Conservation (phyloP, 208 protist species). For the Willaertia magna region DNA sequence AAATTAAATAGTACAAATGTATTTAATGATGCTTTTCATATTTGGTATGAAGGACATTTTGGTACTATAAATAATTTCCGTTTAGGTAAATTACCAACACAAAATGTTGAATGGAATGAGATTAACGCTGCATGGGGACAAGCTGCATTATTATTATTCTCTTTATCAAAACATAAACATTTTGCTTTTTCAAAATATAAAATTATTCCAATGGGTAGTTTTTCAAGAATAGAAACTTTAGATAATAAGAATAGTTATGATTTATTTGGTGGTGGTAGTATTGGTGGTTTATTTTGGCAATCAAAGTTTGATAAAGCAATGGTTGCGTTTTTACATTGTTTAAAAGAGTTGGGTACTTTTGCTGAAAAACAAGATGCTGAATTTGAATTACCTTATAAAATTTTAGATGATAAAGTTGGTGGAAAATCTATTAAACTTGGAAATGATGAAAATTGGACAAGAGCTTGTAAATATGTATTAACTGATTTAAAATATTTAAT, state of each 20-base stretch:
- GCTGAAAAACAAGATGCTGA: slow-evolving; percentile 27
- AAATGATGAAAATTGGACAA: slow-evolving; percentile 45
- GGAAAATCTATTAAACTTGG: slow-evolving; percentile 31
- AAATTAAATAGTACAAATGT: slow-evolving; percentile 46
- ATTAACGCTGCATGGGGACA: slow-evolving; percentile 61
- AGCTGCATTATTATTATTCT: slow-evolving; percentile 38
- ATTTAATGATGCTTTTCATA: slow-evolving; percentile 55
- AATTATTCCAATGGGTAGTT: slow-evolving; percentile 39
- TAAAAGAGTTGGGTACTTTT: slow-evolving; percentile 38
- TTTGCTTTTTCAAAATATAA: slow-evolving; percentile 33
- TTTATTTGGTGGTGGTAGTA: slow-evolving; percentile 22
- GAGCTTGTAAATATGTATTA: slow-evolving; percentile 46
- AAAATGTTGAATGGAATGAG: slow-evolving; percentile 51
- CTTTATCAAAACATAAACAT: slow-evolving; percentile 29
- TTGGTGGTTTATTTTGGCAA: slow-evolving; percentile 34
- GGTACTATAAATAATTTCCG: slow-evolving; percentile 57
- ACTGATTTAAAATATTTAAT: slow-evolving; percentile 49
- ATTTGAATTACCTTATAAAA: slow-evolving; percentile 40
- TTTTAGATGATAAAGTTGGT: slow-evolving; percentile 40
- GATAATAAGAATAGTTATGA: slow-evolving; percentile 27
- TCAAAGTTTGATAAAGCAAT: slow-evolving; percentile 46
- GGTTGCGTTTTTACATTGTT: slow-evolving; percentile 40
- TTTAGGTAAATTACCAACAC: slow-evolving; percentile 36
- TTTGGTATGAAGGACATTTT: slow-evolving; percentile 51
- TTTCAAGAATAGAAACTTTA: slow-evolving; percentile 23